These are phyloP conservation scores for Effrenium voratum DNA, from an alignment of 73 alveolate species.

Conservation along the genomic window DNA sequence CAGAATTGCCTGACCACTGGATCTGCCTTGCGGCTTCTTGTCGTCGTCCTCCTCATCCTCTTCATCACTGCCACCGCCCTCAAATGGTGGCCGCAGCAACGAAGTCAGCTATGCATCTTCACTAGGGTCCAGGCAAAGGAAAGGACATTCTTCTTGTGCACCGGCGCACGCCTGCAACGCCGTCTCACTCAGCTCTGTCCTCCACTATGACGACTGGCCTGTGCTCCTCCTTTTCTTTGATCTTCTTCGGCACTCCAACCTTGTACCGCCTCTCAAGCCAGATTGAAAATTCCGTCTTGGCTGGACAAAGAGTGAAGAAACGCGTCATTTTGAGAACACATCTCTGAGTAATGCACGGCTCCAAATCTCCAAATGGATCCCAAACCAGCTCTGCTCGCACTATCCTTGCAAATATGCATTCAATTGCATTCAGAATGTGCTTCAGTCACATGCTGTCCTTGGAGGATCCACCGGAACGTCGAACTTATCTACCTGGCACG, in stretches of 20 bases:
- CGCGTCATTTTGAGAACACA: neutral
- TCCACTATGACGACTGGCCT: neutral
- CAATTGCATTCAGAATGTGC: neutral
- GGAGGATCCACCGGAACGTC: slow-evolving; percentile 79
- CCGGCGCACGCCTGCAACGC: slow-evolving; percentile 49
- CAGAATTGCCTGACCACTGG: neutral
- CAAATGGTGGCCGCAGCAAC: neutral
- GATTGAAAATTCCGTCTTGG: neutral
- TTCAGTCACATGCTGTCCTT: neutral
- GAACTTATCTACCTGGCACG: slow-evolving; percentile 51
- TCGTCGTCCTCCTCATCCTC: neutral
- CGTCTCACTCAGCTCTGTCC: neutral
- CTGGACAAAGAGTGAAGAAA: neutral
- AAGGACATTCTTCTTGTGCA: slow-evolving; percentile 84
- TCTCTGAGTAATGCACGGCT: neutral
- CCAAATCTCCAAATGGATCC: slow-evolving; percentile 90
- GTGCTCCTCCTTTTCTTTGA: slow-evolving; percentile 63
- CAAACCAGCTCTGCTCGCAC: slow-evolving; percentile 81
- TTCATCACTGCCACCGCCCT: slow-evolving; percentile 57
- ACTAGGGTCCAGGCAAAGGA: slow-evolving; percentile 43
- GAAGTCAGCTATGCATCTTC: neutral
- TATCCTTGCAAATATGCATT: slow-evolving; percentile 51
- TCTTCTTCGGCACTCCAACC: slow-evolving; percentile 7
- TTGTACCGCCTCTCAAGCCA: slow-evolving; percentile 33
- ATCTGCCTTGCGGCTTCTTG: neutral